phyloP scores from a whole-genome alignment of 202 grass and related monocot species.

The Zizania palustris region DNA sequence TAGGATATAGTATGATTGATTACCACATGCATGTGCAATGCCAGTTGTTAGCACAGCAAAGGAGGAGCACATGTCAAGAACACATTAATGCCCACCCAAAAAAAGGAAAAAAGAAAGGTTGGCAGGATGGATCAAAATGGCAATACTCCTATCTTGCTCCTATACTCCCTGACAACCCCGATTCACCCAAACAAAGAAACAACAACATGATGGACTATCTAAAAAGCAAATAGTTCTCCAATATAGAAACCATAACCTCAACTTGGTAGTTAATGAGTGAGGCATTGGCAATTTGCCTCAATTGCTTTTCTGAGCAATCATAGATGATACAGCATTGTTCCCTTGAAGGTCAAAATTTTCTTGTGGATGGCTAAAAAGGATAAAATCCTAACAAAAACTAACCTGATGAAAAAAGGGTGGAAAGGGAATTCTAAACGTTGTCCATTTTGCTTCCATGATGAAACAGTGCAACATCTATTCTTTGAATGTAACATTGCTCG shows the following conservation, averaged over 20 bases:
- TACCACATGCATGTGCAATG: not conserved
- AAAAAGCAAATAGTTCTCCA: conserved; percentile 3
- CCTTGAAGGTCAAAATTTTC: no score
- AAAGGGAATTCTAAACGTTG: no score
- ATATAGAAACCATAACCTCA: not conserved
- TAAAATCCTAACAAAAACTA: no score
- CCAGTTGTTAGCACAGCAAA: not conserved
- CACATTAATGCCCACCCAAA: not conserved
- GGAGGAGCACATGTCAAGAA: not conserved
- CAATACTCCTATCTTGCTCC: not conserved
- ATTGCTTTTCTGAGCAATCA: not conserved
- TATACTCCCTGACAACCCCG: not conserved
- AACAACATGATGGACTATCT: not conserved
- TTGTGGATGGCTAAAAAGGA: no score
- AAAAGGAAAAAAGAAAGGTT: not conserved
- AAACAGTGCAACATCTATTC: no score
- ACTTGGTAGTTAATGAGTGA: not conserved
- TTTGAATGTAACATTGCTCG: no score
- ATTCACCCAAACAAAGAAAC: conserved; percentile 4
- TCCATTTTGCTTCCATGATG: no score
- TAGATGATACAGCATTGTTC: not conserved
- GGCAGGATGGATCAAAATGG: not conserved
- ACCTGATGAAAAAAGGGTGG: no score
- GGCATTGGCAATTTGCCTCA: not conserved
- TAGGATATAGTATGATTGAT: not conserved